A percentile compares a stretch with the other conserved stretches of the same genome.
phyloP scores from a whole-genome alignment of 164 flowering plant species.

The Malania oleifera region DNA sequence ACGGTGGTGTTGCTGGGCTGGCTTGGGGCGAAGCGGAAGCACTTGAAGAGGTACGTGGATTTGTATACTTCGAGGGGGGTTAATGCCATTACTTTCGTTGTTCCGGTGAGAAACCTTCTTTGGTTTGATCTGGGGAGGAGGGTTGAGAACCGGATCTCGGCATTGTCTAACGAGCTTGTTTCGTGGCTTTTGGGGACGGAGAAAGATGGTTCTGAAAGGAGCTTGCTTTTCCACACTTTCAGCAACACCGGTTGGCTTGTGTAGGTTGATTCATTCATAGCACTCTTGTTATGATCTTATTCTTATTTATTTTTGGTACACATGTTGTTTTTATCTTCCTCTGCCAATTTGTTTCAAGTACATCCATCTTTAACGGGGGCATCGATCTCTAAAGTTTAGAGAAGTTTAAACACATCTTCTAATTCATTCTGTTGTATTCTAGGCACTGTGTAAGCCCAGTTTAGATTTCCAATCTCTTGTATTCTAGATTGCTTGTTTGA shows the following conservation, averaged over 20 bases:
- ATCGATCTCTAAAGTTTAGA: background rate
- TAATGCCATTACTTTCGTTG: conserved; percentile 62
- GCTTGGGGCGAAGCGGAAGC: conserved; percentile 80
- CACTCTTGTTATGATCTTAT: background rate
- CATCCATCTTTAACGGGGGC: background rate
- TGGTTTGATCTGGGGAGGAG: conserved; percentile 59
- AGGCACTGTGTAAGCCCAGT: too few species aligned
- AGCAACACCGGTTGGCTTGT: conserved; percentile 94
- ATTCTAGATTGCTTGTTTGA: background rate
- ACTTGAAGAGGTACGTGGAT: conserved; percentile 75
- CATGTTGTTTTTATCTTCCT: background rate
- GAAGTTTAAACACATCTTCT: background rate
- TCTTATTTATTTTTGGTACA: background rate
- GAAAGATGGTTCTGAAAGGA: conserved; percentile 51
- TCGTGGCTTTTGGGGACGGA: conserved; percentile 52
- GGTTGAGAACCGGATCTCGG: conserved; percentile 42
- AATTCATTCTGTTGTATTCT: background rate
- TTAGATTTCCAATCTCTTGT: too few species aligned
- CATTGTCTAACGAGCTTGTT: conserved; percentile 43
- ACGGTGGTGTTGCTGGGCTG: conserved; percentile 86
- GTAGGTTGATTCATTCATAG: conserved; percentile 42
- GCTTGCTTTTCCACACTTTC: conserved; percentile 82
- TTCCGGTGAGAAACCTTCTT: conserved; percentile 48
- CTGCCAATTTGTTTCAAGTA: background rate
- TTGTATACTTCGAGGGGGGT: conserved; percentile 64